Percentiles rank a stretch among this genome's conserved stretches.
Conservation (phyloP, 2,329 filamentous ascomycete species). For the Xylariaceae sp. region DNA sequence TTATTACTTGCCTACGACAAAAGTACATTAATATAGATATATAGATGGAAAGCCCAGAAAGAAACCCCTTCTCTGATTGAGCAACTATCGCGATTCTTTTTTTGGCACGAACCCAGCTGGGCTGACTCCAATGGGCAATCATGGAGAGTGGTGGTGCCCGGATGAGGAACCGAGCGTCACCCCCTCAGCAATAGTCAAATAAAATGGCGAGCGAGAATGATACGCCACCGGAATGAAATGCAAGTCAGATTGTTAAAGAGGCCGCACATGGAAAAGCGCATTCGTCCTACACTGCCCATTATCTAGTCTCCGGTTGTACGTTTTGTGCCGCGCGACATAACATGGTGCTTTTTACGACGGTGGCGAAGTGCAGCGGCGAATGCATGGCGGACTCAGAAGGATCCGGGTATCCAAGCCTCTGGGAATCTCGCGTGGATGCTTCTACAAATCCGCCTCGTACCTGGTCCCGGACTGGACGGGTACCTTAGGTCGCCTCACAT, state of each 20-base stretch:
- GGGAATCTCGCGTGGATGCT: slow-evolving; percentile 13
- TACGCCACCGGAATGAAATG: no score
- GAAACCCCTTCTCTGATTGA: neutral
- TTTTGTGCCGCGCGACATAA: no score
- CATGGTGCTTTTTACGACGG: slow-evolving; percentile 21
- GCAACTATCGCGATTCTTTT: neutral
- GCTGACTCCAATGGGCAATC: no score
- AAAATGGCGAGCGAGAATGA: no score
- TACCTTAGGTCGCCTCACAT: slow-evolving; percentile 17
- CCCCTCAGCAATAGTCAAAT: no score
- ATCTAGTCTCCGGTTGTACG: no score
- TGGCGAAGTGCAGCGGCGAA: slow-evolving; percentile 28
- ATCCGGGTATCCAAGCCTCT: slow-evolving; percentile 13
- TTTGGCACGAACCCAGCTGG: neutral
- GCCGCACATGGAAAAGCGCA: no score
- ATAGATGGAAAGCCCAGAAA: neutral
- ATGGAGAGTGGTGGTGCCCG: no score
- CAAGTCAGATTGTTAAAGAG: no score
- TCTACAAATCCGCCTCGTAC: neutral
- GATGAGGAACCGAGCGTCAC: no score
- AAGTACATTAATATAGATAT: neutral
- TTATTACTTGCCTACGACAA: neutral
- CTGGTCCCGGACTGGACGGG: neutral
- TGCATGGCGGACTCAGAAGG: neutral
- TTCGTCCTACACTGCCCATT: no score